phyloP scores from a whole-genome alignment of 176 grass and related monocot genomes.

The Zizania latifolia region DNA sequence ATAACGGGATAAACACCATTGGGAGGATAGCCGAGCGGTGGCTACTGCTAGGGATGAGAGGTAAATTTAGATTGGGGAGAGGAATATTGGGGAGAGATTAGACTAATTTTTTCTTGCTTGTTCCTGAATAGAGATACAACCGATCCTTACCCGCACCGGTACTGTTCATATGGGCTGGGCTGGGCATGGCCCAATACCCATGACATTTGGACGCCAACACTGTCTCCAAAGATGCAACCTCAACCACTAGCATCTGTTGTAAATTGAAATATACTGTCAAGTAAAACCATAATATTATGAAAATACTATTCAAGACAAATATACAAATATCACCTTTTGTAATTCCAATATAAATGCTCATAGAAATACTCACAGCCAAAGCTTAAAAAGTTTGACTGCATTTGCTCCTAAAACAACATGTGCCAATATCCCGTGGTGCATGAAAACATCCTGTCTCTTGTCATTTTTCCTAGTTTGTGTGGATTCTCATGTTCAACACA shows the following conservation, averaged over 20 bases:
- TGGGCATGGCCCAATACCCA: too few species aligned
- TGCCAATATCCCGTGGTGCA: not conserved
- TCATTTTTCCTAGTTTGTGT: not conserved
- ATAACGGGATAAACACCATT: too few species aligned
- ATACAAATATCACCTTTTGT: not conserved
- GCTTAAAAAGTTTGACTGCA: not conserved
- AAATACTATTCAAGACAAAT: not conserved
- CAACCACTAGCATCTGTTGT: not conserved
- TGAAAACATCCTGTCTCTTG: not conserved
- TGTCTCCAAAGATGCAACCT: not conserved
- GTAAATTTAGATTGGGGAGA: too few species aligned
- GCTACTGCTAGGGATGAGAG: too few species aligned
- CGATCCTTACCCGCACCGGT: too few species aligned
- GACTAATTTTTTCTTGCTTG: too few species aligned
- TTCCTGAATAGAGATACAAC: too few species aligned
- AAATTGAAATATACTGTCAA: not conserved
- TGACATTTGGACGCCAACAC: too few species aligned
- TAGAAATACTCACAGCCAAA: not conserved
- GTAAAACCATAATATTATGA: not conserved
- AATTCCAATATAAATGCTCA: not conserved
- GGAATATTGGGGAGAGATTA: too few species aligned
- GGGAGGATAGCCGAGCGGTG: too few species aligned
- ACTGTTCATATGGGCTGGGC: too few species aligned
- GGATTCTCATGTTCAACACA: not conserved
- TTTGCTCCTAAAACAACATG: not conserved